Evolutionary conservation across 345 rosid genomes (phyloP), one percentile per base, ranked within the genome.

Genomic region (Citrus trifoliata): DNA sequence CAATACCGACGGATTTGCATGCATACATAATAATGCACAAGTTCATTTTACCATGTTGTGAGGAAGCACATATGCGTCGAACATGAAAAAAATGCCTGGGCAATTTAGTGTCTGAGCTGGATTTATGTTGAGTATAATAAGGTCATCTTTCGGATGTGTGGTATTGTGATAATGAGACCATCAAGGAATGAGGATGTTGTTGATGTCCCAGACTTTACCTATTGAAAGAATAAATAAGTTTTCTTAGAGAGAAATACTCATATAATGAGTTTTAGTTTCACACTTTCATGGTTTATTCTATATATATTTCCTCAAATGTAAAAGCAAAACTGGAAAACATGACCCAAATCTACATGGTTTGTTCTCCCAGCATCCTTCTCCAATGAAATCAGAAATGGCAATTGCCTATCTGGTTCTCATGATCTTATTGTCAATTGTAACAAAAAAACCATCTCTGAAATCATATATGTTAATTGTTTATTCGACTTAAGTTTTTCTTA

Each of bases 401-500:
- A 53, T 53, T 53, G 58, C 58, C 21, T 4, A 18, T 4, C 21
- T 53, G 58, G 58, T 53, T 53, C 58, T 53, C 58, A 18, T 18
- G 58, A 16, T 53, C 58, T 53, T 53, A 53, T 53, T 53, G 22
- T 53, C 22, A 18, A 19, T 12, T 53, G 2, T 53, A 53, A 53
- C 7, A 18, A 18, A 4, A 22, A 4, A 14, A 51, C 21, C 56
- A 35, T 51, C 2, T 53, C 51, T 53, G 21, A 18, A 53, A 53
- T 18, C 22, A 53, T 53, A 19, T 18, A 53, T 53, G 21, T 53
- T 51, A 5, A 37, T 35, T 69, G 64, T 21, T 46, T 30, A 48
- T 42, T 60, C 72, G 60, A 68, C 66, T 37, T 21, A 1, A 33
- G 18, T 67, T 84, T 75, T 66, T 76, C 59, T 73, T 67, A 35